phyloP scores from a whole-genome alignment of 2,329 filamentous ascomycete genomes.

The Talaromyces sp. region DNA sequence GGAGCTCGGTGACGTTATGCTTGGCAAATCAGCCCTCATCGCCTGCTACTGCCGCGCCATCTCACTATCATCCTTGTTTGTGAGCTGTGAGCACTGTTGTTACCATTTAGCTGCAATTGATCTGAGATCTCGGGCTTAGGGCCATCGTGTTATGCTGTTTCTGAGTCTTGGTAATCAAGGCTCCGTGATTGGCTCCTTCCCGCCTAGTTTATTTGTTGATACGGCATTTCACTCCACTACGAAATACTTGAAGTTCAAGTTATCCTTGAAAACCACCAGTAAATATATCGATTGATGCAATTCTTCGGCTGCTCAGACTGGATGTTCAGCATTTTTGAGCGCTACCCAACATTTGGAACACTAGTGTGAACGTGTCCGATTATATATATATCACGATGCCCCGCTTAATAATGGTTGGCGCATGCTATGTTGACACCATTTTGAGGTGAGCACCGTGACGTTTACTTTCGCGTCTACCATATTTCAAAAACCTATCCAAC shows the following conservation, averaged over 20 bases:
- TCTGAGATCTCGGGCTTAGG: background rate
- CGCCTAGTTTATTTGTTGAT: background rate
- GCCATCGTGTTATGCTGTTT: background rate
- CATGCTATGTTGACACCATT: constrained; percentile 68
- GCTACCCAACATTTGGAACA: background rate
- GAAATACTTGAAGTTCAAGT: background rate
- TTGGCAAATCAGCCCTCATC: background rate
- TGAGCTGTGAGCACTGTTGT: background rate
- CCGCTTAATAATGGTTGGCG: constrained; percentile 61
- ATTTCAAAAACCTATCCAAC: background rate
- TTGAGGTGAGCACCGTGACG: constrained; percentile 47
- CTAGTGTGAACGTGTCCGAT: background rate
- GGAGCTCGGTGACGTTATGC: background rate
- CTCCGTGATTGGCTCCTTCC: background rate
- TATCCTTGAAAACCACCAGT: background rate
- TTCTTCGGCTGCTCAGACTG: background rate
- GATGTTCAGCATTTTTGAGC: background rate
- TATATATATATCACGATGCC: constrained; percentile 21
- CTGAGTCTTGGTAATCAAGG: background rate
- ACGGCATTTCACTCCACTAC: background rate
- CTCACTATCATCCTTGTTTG: background rate
- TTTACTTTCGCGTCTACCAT: background rate
- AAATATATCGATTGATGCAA: background rate
- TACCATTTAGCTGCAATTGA: background rate
- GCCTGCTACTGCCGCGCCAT: background rate